Evolutionary conservation across 768 basidiomycete genomes (phyloP).

Genomic region (Trametopsis cervina): DNA sequence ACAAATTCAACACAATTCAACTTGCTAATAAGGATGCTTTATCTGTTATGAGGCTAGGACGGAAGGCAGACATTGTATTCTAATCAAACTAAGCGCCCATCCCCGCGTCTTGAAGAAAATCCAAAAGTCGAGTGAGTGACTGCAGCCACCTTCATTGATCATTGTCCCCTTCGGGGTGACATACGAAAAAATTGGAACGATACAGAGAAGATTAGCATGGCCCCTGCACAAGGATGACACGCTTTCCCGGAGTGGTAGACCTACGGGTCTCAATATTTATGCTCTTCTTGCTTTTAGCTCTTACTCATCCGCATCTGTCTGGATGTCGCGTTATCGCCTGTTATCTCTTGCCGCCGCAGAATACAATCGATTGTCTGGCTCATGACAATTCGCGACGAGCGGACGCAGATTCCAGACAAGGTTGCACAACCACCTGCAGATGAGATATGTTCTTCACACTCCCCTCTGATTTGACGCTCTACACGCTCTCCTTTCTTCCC

Average conservation of each 20-base stretch:
- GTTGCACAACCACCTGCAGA: background rate
- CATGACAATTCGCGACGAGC: too few species aligned
- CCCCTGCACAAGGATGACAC: constrained; percentile 86
- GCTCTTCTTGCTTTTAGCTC: background rate
- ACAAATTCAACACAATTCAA: too few species aligned
- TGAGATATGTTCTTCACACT: constrained; percentile 12
- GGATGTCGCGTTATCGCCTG: background rate
- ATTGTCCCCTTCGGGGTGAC: background rate
- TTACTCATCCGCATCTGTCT: background rate
- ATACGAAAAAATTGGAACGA: background rate
- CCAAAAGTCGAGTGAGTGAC: too few species aligned
- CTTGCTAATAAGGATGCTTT: too few species aligned
- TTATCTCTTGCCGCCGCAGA: background rate
- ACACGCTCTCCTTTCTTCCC: constrained; percentile 17
- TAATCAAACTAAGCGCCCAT: too few species aligned
- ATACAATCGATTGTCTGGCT: too few species aligned
- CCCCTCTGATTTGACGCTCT: constrained; percentile 16
- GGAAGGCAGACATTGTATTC: too few species aligned
- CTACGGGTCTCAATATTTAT: constrained; percentile 37
- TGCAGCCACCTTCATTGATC: too few species aligned
- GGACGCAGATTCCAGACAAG: background rate
- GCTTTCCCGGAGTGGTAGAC: constrained; percentile 88
- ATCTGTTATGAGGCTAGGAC: too few species aligned
- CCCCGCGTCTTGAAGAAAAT: too few species aligned
- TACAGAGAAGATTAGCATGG: background rate